These are phyloP conservation scores for Naematelia aurantialba DNA, from an alignment of 768 basidiomycete genomes.

Conservation along the genomic window DNA sequence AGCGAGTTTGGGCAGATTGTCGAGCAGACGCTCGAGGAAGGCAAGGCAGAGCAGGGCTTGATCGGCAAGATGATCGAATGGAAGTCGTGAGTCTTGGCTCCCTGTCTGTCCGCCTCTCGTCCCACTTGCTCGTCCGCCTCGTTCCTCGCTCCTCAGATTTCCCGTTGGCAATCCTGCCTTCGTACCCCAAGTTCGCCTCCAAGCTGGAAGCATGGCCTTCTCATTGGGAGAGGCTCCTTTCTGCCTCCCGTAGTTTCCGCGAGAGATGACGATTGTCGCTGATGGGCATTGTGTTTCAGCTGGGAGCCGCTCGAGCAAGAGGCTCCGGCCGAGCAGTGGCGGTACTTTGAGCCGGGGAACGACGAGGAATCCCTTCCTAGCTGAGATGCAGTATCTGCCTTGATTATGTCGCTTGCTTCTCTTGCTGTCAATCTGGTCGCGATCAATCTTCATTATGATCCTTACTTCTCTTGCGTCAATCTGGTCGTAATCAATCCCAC, in stretches of 20 bases:
- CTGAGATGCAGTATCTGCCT: background rate
- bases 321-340: constrained; percentile 80
- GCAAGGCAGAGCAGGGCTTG: constrained; percentile 73
- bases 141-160: too few relatives aligned
- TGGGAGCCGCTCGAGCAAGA: constrained; percentile 87
- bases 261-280: constrained; percentile 9
- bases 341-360: constrained; percentile 42
- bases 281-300: constrained; percentile 51
- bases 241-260: background rate
- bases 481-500: too few relatives aligned
- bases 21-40: constrained; percentile 77
- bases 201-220: too few relatives aligned
- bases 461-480: too few relatives aligned
- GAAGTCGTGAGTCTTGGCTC: constrained; percentile 82
- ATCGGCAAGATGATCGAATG: constrained; percentile 83
- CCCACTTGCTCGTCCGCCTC: too few relatives aligned
- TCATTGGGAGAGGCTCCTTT: too few relatives aligned
- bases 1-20: constrained; percentile 78
- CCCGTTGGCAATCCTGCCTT: too few relatives aligned
- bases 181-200: background rate
- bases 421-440: too few relatives aligned
- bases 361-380: constrained; percentile 6
- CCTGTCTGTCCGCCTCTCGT: background rate
- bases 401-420: too few relatives aligned
- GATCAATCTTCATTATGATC: too few relatives aligned